Evolutionary conservation across 768 basidiomycete species (phyloP).

Genomic region (Rhodotorula babjevae): DNA sequence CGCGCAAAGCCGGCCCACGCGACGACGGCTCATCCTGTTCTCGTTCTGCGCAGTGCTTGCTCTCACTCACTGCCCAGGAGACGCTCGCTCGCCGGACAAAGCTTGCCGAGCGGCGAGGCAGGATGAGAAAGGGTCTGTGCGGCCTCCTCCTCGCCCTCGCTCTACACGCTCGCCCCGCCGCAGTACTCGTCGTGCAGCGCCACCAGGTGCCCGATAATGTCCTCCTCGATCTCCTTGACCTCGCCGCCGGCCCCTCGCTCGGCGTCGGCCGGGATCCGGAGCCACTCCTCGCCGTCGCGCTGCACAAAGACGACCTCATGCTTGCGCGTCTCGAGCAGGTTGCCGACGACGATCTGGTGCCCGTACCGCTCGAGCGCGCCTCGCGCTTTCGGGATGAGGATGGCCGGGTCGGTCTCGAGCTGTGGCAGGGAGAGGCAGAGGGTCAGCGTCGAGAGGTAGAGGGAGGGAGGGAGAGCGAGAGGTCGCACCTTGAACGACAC

Average conservation of each 20-base stretch:
- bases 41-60: too few relatives aligned
- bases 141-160: too few relatives aligned
- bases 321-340: constrained; percentile 87
- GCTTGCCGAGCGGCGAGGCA: background rate
- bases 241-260: constrained; percentile 43
- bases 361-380: constrained; percentile 86
- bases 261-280: constrained; percentile 40
- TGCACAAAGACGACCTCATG: constrained; percentile 81
- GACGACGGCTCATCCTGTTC: too few relatives aligned
- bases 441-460: too few relatives aligned
- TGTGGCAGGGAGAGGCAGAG: constrained; percentile 44
- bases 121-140: background rate
- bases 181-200: constrained; percentile 58
- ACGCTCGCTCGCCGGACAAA: too few relatives aligned
- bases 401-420: constrained; percentile 82
- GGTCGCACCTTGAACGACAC: constrained; percentile 87
- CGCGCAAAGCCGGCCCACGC: too few relatives aligned
- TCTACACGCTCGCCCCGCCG: background rate
- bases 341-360: constrained; percentile 95
- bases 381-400: constrained; percentile 86
- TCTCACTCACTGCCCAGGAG: too few relatives aligned
- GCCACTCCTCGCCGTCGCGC: constrained; percentile 38
- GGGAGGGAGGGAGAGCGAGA: background rate
- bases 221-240: constrained; percentile 83
- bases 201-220: constrained; percentile 73